Conservation (phyloP, 148 eudicot genomes). For the Arbutus unedo region DNA sequence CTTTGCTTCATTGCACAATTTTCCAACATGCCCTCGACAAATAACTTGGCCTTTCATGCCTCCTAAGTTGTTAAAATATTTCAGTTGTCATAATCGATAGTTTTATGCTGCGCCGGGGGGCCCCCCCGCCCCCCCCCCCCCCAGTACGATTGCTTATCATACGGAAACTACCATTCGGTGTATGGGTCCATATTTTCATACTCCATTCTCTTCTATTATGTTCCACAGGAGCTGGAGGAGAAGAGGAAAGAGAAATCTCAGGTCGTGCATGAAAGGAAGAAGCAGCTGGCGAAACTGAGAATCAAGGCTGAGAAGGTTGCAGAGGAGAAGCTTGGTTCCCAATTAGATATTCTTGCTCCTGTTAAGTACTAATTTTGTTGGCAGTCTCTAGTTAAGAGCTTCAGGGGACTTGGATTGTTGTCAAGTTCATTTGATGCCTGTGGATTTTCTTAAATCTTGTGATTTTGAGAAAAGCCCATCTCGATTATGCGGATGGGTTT, state of each 20-base stretch:
- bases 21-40: not conserved
- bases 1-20: not conserved
- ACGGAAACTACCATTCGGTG: not conserved
- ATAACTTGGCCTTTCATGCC: not conserved
- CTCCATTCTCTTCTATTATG: not conserved
- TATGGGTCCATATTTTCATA: not conserved
- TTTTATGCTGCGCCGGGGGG: not conserved
- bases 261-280: constrained; percentile 35
- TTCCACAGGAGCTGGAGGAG: constrained; percentile 30
- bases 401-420: not conserved
- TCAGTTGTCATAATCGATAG: not conserved
- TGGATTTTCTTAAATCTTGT: not conserved
- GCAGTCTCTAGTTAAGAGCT: not conserved
- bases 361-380: constrained; percentile 25
- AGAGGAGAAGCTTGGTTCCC: constrained; percentile 55
- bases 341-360: constrained; percentile 34
- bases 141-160: not conserved
- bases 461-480: not conserved
- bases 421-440: not conserved
- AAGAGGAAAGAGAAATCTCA: constrained; percentile 41
- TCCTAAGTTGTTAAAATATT: not conserved
- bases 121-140: too few species aligned
- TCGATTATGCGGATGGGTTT: not conserved
- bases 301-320: constrained; percentile 34
- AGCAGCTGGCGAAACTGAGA: constrained; percentile 31